Evolutionary conservation across 352 stramenopile species (phyloP).

Genomic region (Phytopythium helicoides): DNA sequence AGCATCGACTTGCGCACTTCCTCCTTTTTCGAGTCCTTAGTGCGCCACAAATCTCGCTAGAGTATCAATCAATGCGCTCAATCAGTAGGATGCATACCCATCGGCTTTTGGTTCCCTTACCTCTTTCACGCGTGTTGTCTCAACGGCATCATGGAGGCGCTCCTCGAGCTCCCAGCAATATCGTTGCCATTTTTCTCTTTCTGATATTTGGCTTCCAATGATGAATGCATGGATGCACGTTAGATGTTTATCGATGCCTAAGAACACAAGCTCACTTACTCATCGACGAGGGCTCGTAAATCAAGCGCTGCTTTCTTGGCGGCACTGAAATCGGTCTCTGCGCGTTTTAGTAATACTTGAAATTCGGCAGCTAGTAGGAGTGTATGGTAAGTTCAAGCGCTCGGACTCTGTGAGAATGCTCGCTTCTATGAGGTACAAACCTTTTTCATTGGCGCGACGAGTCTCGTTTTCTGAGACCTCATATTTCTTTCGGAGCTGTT

Average conservation of each 20-base stretch:
- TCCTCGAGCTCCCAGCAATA: slow-evolving; percentile 80
- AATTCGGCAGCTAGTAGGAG: neutral
- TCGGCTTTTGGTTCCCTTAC: slow-evolving; percentile 19
- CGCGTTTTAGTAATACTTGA: neutral
- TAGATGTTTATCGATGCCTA: neutral
- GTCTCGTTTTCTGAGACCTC: slow-evolving; percentile 24
- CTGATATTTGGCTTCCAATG: slow-evolving; percentile 47
- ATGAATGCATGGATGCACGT: too few species aligned
- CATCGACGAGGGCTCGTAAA: slow-evolving; percentile 55
- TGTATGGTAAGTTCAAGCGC: too few species aligned
- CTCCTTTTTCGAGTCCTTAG: slow-evolving; percentile 66
- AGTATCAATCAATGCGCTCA: neutral
- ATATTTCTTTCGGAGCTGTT: slow-evolving; percentile 31
- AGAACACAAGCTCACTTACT: slow-evolving; percentile 28
- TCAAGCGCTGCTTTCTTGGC: slow-evolving; percentile 41
- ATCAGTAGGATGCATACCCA: too few species aligned
- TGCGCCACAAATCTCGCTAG: slow-evolving; percentile 62
- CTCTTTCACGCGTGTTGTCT: slow-evolving; percentile 57
- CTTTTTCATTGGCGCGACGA: slow-evolving; percentile 26
- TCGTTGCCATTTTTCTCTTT: slow-evolving; percentile 76
- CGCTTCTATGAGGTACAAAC: too few species aligned
- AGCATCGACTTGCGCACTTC: slow-evolving; percentile 68
- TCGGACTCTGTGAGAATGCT: too few species aligned
- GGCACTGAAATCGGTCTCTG: slow-evolving; percentile 27
- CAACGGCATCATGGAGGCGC: slow-evolving; percentile 49